Evolutionary conservation across 78 protist genomes (phyloP).

Genomic region (Tieghemostelium lacteum): DNA sequence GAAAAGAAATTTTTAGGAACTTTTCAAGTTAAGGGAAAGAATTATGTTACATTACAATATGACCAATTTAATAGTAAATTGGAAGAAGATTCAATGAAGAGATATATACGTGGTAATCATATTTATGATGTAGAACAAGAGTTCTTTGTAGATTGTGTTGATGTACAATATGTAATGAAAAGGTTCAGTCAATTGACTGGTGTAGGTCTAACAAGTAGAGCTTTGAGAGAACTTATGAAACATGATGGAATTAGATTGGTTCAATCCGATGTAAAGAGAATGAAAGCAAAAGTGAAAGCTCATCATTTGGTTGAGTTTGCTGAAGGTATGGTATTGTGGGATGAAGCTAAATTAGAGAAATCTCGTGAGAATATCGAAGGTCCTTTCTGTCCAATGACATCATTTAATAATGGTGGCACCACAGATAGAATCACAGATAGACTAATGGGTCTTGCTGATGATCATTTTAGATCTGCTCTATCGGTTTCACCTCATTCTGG

Average conservation of each 20-base stretch:
- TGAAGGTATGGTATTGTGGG: slow-evolving; percentile 79
- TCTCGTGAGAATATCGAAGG: slow-evolving; percentile 36
- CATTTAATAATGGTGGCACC: not conserved
- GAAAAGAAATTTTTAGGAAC: slow-evolving; percentile 58
- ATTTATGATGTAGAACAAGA: slow-evolving; percentile 1
- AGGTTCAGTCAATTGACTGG: slow-evolving; percentile 68
- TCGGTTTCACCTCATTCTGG: slow-evolving; percentile 60
- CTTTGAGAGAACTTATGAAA: slow-evolving; percentile 51
- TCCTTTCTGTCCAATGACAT: slow-evolving; percentile 15
- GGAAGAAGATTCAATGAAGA: slow-evolving; percentile 33
- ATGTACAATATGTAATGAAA: slow-evolving; percentile 49
- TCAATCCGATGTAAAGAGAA: slow-evolving; percentile 69
- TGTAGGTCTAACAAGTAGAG: slow-evolving; percentile 52
- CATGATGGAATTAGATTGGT: slow-evolving; percentile 69
- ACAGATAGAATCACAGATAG: slow-evolving; percentile 58
- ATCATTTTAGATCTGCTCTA: slow-evolving; percentile 50
- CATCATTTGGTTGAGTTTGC: slow-evolving; percentile 80
- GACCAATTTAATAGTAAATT: slow-evolving; percentile 51
- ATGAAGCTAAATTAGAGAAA: slow-evolving; percentile 64
- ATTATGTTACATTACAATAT: not conserved
- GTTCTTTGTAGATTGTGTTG: slow-evolving; percentile 43
- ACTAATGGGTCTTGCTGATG: slow-evolving; percentile 45
- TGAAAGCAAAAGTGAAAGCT: slow-evolving; percentile 77
- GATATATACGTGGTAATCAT: slow-evolving; percentile 17
- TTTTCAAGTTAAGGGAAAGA: slow-evolving; percentile 33